A percentile compares a stretch with the other conserved stretches of the same genome.
These are phyloP conservation scores for Pneumocystis oryctolagi DNA, from an alignment of 1,139 yeast genomes.

Conservation along the genomic window DNA sequence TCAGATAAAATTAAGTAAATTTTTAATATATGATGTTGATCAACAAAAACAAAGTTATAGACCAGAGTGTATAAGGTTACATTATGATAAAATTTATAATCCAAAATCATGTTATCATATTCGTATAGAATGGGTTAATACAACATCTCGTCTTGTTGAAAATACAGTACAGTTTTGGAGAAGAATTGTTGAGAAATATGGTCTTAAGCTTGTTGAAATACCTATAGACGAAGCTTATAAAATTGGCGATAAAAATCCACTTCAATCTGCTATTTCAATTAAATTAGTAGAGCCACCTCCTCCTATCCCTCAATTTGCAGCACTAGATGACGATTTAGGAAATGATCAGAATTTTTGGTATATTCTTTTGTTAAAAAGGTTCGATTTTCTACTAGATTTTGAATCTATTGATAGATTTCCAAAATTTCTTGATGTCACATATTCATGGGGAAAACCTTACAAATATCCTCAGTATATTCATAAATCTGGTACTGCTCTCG, in stretches of 20 bases:
- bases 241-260: constrained; percentile 64
- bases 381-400: constrained; percentile 70
- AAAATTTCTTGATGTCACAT: constrained; percentile 38
- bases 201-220: constrained; percentile 73
- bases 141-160: constrained; percentile 78
- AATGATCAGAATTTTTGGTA: constrained; percentile 32
- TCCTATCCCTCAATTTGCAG: constrained; percentile 19
- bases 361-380: constrained; percentile 43
- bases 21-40: constrained; percentile 62
- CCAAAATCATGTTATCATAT: constrained; percentile 92
- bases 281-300: constrained; percentile 53
- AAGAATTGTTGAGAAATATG: constrained; percentile 71
- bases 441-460: constrained; percentile 91
- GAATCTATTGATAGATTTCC: constrained; percentile 35
- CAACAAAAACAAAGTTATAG: constrained; percentile 55
- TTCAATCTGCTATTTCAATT: constrained; percentile 69
- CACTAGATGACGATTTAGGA: neutral
- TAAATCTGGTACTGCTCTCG: constrained; percentile 73
- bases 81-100: constrained; percentile 81
- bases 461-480: constrained; percentile 82
- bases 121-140: constrained; percentile 80
- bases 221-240: constrained; percentile 81
- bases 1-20: constrained; percentile 32
- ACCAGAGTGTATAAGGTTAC: constrained; percentile 67
- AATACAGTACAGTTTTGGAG: constrained; percentile 74